A percentile compares a stretch with the other conserved stretches of the same genome.
Conservation (phyloP, 495 filamentous ascomycete species). For the Aspergillus sparsus region DNA sequence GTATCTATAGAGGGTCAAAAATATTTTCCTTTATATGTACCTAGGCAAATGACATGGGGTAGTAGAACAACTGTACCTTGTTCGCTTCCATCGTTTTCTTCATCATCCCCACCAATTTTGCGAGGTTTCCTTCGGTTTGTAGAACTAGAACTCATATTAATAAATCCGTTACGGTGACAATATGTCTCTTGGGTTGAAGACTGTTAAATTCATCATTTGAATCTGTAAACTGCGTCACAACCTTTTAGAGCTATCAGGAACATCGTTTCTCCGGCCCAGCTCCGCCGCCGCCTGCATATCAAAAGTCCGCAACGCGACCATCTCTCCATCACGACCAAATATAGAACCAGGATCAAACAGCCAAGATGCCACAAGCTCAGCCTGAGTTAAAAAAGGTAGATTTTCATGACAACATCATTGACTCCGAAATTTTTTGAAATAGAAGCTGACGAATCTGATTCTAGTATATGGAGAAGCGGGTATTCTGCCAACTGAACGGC, state of each 20-base stretch:
- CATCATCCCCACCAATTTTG: slow-evolving; percentile 69
- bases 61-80: slow-evolving; percentile 28
- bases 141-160: slow-evolving; percentile 64
- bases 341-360: slow-evolving; percentile 24
- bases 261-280: slow-evolving; percentile 37
- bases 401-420: too few species aligned
- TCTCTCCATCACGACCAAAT: slow-evolving; percentile 16
- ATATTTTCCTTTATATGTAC: neutral
- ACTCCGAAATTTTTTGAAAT: neutral
- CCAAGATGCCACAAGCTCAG: slow-evolving; percentile 96
- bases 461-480: slow-evolving; percentile 98
- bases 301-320: slow-evolving; percentile 29
- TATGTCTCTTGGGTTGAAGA: neutral
- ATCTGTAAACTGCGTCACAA: slow-evolving; percentile 15
- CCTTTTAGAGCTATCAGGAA: slow-evolving; percentile 33
- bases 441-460: slow-evolving; percentile 17
- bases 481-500: slow-evolving; percentile 97
- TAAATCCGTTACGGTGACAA: neutral
- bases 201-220: neutral
- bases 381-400: slow-evolving; percentile 96
- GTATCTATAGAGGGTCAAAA: slow-evolving; percentile 27
- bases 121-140: slow-evolving; percentile 69
- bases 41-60: neutral
- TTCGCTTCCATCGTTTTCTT: slow-evolving; percentile 51
- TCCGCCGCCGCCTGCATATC: slow-evolving; percentile 35